A percentile compares a stretch with the other conserved stretches of the same genome.
These are phyloP conservation scores for Monosporascus sp. DNA, from an alignment of 2,329 filamentous ascomycete genomes.

Conservation along the genomic window DNA sequence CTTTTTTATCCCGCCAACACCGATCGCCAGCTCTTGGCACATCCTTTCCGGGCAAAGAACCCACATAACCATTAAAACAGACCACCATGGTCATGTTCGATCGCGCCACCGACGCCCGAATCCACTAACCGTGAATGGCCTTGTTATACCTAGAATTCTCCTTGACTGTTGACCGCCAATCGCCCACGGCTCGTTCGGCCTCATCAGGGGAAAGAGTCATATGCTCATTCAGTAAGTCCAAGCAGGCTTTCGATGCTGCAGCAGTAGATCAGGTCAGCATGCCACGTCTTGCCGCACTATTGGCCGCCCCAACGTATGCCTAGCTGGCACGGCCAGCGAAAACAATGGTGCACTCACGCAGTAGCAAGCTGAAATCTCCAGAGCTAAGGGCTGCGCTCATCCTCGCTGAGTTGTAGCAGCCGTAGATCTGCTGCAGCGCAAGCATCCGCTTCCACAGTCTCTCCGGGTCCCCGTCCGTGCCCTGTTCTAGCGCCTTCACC, in stretches of 20 bases:
- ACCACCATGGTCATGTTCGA: not conserved
- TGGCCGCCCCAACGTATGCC: no score
- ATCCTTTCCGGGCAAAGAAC: not conserved
- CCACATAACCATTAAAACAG: not conserved
- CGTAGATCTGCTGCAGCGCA: slow-evolving; percentile 39
- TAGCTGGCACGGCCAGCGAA: not conserved
- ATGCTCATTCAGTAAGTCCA: slow-evolving; percentile 28
- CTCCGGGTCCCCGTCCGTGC: slow-evolving; percentile 33
- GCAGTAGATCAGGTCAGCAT: not conserved
- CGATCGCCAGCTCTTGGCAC: not conserved
- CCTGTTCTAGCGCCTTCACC: slow-evolving; percentile 25
- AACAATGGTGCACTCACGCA: slow-evolving; percentile 34
- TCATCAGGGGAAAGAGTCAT: slow-evolving; percentile 24
- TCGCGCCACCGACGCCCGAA: not conserved
- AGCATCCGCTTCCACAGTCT: slow-evolving; percentile 46
- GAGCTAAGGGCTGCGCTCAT: slow-evolving; percentile 42
- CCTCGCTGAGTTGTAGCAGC: slow-evolving; percentile 44
- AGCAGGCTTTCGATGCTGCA: slow-evolving; percentile 26
- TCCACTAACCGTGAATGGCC: slow-evolving; percentile 1
- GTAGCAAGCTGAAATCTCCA: slow-evolving; percentile 34
- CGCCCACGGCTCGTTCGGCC: slow-evolving; percentile 14
- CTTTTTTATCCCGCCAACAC: slow-evolving; percentile 1
- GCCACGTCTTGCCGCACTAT: slow-evolving; percentile 1
- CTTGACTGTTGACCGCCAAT: slow-evolving; percentile 9
- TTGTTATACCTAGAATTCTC: not conserved